A percentile compares a stretch with the other conserved stretches of the same genome.
Evolutionary conservation across 2,329 filamentous ascomycete species (phyloP).

Genomic region (Microdochium trichocladiopsis): DNA sequence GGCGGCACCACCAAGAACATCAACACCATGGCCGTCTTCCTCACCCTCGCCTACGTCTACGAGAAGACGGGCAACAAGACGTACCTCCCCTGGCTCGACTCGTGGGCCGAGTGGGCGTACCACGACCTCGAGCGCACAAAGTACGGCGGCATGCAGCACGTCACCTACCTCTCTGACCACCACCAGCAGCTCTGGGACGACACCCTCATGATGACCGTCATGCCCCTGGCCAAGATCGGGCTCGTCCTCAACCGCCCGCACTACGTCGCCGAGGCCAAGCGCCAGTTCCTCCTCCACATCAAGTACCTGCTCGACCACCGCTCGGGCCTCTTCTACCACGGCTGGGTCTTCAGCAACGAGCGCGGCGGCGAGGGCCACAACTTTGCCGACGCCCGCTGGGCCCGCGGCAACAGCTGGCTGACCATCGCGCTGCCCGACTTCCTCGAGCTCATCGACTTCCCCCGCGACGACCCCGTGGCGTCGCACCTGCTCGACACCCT

Average conservation of each 20-base stretch:
- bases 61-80: conserved; percentile 62
- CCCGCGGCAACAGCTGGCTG: conserved; percentile 63
- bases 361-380: conserved; percentile 59
- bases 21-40: conserved; percentile 75
- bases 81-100: conserved; percentile 71
- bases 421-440: conserved; percentile 82
- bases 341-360: conserved; percentile 68
- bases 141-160: conserved; percentile 67
- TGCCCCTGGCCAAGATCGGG: conserved; percentile 75
- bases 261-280: conserved; percentile 72
- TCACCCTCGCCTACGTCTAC: conserved; percentile 72
- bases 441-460: conserved; percentile 62
- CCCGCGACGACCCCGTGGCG: conserved; percentile 55
- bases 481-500: conserved; percentile 54
- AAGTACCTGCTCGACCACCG: conserved; percentile 70
- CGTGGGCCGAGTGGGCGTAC: conserved; percentile 80
- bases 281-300: conserved; percentile 70
- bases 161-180: conserved; percentile 66
- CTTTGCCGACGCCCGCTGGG: conserved; percentile 52
- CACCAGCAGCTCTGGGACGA: conserved; percentile 77
- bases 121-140: conserved; percentile 66
- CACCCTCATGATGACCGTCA: conserved; percentile 81
- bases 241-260: conserved; percentile 60
- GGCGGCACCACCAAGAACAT: conserved; percentile 78
- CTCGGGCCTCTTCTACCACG: conserved; percentile 73